Percentiles rank a stretch among this genome's conserved stretches.
These are phyloP conservation scores for Aurantiochytrium sp. DNA, from an alignment of 108 stramenopile genomes.

Conservation along the genomic window DNA sequence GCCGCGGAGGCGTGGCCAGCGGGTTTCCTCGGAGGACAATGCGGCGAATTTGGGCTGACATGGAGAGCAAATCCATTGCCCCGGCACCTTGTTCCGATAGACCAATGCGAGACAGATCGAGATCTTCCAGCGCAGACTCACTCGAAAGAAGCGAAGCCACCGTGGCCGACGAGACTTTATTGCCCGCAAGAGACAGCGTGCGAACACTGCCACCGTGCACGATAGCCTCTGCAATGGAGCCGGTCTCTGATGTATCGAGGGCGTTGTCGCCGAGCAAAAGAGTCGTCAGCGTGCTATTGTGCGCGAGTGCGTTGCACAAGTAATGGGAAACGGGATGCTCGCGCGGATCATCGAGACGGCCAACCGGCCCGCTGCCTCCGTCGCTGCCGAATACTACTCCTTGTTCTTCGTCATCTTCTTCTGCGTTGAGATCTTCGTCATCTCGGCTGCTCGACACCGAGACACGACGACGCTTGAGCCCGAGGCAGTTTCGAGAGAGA, in stretches of 20 bases:
- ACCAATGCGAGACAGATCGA: not conserved
- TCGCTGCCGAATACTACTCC: not conserved
- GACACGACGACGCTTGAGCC: not conserved
- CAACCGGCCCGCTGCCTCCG: not conserved
- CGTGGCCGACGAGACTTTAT: not conserved
- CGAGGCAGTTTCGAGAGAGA: not conserved
- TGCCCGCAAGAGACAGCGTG: not conserved
- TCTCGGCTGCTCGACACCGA: too few relatives aligned
- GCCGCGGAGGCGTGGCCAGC: not conserved
- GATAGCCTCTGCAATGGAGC: not conserved
- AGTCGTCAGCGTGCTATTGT: not conserved
- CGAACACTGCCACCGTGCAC: not conserved
- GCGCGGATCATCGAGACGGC: not conserved
- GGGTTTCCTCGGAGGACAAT: not conserved
- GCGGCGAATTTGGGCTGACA: not conserved
- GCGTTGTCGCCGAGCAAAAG: not conserved
- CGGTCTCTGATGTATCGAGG: not conserved
- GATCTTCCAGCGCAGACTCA: not conserved
- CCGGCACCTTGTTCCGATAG: not conserved
- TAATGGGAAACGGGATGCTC: not conserved
- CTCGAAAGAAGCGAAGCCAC: not conserved
- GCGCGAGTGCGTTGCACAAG: not conserved
- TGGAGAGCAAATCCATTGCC: not conserved
- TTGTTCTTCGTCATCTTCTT: too few relatives aligned
- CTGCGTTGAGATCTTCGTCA: too few relatives aligned